Percentiles rank a stretch among this genome's conserved stretches.
These are phyloP conservation scores for Boletellus deceptivus DNA, from an alignment of 1,284 basidiomycete species.

Conservation along the genomic window DNA sequence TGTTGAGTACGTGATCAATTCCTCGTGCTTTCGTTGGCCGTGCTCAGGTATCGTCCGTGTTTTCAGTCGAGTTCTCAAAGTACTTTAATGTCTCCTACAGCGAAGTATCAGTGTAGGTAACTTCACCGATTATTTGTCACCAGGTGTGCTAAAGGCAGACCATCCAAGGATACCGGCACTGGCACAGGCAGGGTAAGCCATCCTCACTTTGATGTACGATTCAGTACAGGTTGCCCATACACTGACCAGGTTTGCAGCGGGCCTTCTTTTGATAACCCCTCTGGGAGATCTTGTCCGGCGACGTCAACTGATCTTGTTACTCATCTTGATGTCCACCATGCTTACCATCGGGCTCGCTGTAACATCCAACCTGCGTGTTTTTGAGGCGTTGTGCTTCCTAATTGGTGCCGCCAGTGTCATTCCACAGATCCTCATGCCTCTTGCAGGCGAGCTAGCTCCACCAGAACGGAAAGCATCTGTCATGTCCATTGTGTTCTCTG, in stretches of 20 bases:
- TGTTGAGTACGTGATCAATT: constrained; percentile 48
- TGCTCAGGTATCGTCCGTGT: constrained; percentile 2
- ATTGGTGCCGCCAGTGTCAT: constrained; percentile 55
- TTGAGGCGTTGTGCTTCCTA: constrained; percentile 57
- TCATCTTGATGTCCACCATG: constrained; percentile 45
- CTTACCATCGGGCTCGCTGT: constrained; percentile 59
- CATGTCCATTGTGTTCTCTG: constrained; percentile 65
- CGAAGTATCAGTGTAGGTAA: constrained; percentile 49
- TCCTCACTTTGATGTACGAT: background rate
- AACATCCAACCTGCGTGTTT: constrained; percentile 46
- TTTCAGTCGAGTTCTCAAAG: constrained; percentile 50
- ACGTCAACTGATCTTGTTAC: constrained; percentile 49
- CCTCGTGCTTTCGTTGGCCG: background rate
- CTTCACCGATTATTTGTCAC: background rate
- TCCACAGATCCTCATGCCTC: constrained; percentile 60
- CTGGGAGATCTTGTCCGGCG: constrained; percentile 66
- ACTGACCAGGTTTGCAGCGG: constrained; percentile 48
- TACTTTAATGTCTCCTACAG: constrained; percentile 57
- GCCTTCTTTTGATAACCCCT: constrained; percentile 61
- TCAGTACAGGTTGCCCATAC: background rate
- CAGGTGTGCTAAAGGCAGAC: background rate
- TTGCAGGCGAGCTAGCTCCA: constrained; percentile 66
- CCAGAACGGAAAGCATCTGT: constrained; percentile 59
- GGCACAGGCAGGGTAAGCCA: constrained; percentile 46
- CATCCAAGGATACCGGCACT: constrained; percentile 48